phyloP scores from a whole-genome alignment of 352 stramenopile genomes.

The Globisporangium spinosum region DNA sequence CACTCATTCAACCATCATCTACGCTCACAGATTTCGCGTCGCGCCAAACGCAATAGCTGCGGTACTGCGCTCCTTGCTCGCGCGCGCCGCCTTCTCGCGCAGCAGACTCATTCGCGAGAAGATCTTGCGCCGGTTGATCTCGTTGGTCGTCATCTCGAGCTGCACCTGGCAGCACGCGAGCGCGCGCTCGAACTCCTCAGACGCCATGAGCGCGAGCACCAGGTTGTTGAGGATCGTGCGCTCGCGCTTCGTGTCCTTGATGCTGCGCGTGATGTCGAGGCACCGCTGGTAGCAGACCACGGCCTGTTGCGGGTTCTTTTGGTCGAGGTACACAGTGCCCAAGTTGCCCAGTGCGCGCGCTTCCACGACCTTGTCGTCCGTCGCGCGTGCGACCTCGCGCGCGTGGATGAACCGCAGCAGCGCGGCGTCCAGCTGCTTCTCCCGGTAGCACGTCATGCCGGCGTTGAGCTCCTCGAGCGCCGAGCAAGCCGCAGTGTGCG shows the following conservation, averaged over 20 bases:
- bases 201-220: constrained; percentile 67
- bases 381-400: constrained; percentile 44
- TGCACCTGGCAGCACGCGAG: constrained; percentile 67
- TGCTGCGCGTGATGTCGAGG: constrained; percentile 65
- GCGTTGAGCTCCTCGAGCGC: constrained; percentile 66
- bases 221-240: constrained; percentile 84
- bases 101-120: constrained; percentile 73
- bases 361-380: constrained; percentile 57
- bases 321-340: constrained; percentile 73
- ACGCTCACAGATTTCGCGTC: neutral
- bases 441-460: constrained; percentile 75
- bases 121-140: constrained; percentile 77
- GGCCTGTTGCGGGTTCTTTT: constrained; percentile 60
- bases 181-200: constrained; percentile 50
- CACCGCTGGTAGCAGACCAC: constrained; percentile 77
- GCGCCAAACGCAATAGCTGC: neutral
- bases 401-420: constrained; percentile 62
- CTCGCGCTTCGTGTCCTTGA: constrained; percentile 72
- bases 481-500: constrained; percentile 25
- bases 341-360: constrained; percentile 73
- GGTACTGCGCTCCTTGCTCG: constrained; percentile 3
- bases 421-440: constrained; percentile 59
- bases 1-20: neutral
- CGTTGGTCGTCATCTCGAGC: constrained; percentile 60
- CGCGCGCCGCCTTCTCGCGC: constrained; percentile 36